Evolutionary conservation across 2,329 filamentous ascomycete genomes (phyloP).

Genomic region (Microdochium trichocladiopsis): DNA sequence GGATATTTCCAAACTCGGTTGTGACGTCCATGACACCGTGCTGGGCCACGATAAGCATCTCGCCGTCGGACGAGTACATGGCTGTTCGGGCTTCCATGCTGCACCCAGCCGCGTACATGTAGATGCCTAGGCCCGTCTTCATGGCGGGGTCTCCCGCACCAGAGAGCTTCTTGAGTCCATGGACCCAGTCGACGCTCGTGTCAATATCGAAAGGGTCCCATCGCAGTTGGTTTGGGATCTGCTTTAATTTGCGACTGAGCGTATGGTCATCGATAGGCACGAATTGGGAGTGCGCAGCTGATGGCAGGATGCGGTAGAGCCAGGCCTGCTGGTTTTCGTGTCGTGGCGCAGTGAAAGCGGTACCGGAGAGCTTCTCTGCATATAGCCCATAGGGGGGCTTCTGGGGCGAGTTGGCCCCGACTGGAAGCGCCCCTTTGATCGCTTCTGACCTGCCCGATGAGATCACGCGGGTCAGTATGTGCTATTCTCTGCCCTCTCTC

Average conservation of each 20-base stretch:
- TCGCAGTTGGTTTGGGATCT: constrained; percentile 75
- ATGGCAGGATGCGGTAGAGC: constrained; percentile 52
- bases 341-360: constrained; percentile 51
- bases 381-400: constrained; percentile 63
- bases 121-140: constrained; percentile 64
- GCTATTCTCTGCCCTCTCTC: too few species aligned
- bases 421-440: constrained; percentile 56
- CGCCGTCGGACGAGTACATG: constrained; percentile 68
- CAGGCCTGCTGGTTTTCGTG: constrained; percentile 52
- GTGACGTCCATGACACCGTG: constrained; percentile 59
- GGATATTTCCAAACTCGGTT: constrained; percentile 58
- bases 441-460: constrained; percentile 65
- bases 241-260: constrained; percentile 59
- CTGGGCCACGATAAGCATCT: constrained; percentile 61
- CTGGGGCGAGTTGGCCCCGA: constrained; percentile 65
- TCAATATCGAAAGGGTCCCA: constrained; percentile 78
- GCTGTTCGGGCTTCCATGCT: constrained; percentile 62
- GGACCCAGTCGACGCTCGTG: constrained; percentile 40
- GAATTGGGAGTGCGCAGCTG: constrained; percentile 39
- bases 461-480: too few species aligned
- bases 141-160: constrained; percentile 66
- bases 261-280: too few species aligned
- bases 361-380: constrained; percentile 58
- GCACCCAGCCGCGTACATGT: constrained; percentile 65
- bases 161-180: constrained; percentile 56